These are phyloP conservation scores for Pouteria glomerata DNA, from an alignment of 148 eudicot genomes.

Conservation along the genomic window DNA sequence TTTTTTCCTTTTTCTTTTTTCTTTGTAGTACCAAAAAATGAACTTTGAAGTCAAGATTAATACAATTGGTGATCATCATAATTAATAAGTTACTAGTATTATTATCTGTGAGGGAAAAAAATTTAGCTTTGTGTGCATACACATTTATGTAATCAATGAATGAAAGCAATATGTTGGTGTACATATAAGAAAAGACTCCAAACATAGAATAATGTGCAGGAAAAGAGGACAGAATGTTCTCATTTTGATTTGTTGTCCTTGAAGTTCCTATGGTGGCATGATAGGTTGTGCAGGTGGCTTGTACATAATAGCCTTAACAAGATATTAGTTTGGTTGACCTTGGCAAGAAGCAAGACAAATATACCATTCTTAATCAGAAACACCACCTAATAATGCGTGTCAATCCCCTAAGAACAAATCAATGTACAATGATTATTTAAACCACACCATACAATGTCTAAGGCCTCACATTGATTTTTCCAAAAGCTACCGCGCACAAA, in stretches of 20 bases:
- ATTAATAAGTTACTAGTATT: too few relatives aligned
- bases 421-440: not conserved
- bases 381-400: not conserved
- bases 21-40: too few relatives aligned
- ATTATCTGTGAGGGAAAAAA: too few relatives aligned
- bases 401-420: not conserved
- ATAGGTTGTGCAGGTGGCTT: not conserved
- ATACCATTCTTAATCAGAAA: not conserved
- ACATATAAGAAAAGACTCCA: too few relatives aligned
- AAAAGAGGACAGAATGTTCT: too few relatives aligned
- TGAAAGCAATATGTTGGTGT: too few relatives aligned
- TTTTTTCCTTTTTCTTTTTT: too few relatives aligned
- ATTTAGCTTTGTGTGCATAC: too few relatives aligned
- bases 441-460: not conserved
- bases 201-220: too few relatives aligned
- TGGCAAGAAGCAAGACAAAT: not conserved
- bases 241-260: not conserved
- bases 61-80: too few relatives aligned
- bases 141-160: too few relatives aligned
- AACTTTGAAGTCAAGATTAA: too few relatives aligned
- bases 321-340: not conserved
- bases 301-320: not conserved
- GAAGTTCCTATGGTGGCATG: not conserved
- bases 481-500: not conserved
- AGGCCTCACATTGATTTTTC: not conserved